Evolutionary conservation across 768 basidiomycete species (phyloP).

Genomic region (Xerocomus spinulosus): DNA sequence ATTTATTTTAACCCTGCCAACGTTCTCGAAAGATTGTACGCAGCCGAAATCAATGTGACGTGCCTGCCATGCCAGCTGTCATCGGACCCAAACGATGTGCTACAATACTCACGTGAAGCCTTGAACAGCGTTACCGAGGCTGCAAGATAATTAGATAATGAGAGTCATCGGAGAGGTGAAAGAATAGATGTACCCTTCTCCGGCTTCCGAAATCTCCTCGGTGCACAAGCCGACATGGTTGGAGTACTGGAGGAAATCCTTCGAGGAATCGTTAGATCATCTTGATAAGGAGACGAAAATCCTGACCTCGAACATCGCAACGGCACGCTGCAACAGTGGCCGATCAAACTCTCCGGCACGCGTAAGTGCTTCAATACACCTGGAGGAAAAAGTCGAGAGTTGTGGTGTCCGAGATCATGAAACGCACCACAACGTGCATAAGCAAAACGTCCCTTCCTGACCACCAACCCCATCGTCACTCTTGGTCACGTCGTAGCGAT

Average conservation of each 20-base stretch:
- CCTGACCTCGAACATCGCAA: constrained; percentile 86
- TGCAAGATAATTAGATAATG: constrained; percentile 23
- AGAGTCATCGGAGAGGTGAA: background rate
- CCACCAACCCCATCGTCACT: constrained; percentile 94
- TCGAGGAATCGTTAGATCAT: constrained; percentile 1
- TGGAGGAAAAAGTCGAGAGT: constrained; percentile 22
- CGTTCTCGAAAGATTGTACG: constrained; percentile 77
- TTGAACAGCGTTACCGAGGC: constrained; percentile 84
- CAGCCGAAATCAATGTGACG: constrained; percentile 80
- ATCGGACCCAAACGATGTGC: background rate
- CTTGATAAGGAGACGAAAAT: background rate
- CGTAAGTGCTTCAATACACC: constrained; percentile 86
- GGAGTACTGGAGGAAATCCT: constrained; percentile 77
- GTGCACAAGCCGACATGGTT: constrained; percentile 87
- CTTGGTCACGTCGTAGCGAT: constrained; percentile 82
- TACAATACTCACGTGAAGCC: constrained; percentile 70
- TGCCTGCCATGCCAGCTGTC: constrained; percentile 42
- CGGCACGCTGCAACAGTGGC: constrained; percentile 58
- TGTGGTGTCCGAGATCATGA: background rate
- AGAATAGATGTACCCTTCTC: constrained; percentile 63
- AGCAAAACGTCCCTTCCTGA: constrained; percentile 91
- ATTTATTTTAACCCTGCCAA: constrained; percentile 14
- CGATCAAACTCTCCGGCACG: constrained; percentile 79
- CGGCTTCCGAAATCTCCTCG: constrained; percentile 81
- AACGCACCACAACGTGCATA: constrained; percentile 76